Evolutionary conservation across 202 grass and related monocot genomes (phyloP), one percentile per base, ranked within the genome.

Genomic region (Schoenoplectus triqueter): DNA sequence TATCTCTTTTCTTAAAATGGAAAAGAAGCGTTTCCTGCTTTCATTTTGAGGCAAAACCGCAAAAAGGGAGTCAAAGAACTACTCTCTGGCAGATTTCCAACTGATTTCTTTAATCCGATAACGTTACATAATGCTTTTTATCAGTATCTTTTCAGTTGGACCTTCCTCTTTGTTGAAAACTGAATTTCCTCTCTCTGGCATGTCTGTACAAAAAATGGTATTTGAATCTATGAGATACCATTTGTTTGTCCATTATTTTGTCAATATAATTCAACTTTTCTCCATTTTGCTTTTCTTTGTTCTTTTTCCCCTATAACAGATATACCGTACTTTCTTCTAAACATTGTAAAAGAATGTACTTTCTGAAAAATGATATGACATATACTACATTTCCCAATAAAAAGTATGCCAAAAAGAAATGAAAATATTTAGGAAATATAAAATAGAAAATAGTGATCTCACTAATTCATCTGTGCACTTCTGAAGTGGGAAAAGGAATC

Each of bases 71-170:
- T 77, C 73, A 77, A 77, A 77, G 73, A 77, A 77, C 51, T 57
- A 21, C 73, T 57, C 46, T 51, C 5, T 77, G 73, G 73, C 73
- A 77, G 51, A 56, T 77, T 77, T 77, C 57, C 0, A 8, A 5
- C 51, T 77, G 73, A n/a, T 77, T 15, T 77, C 10, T 56, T 77
- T 77, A 51, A 77, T 77, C 52, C 22, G 64, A 40, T 64, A 64
- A 22, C 19, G 18, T 74, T 77, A n/a, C 46, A 46, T 73, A 56
- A 77, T 57, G 21, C 49, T 39, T 57, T 77, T 77, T 77, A 57
- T 57, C 51, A 57, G 51, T 77, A 2, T 15, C 73, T 57, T 77
- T 77, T 57, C 1, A 59, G 21, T 77, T 77, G 11, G 6, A 77
- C 22, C 73, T 51, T 77, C 21, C 10, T 56, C 5, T 57, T 77